Conservation (phyloP, 805 yeast species). For the Saturnispora serradocipensis region DNA sequence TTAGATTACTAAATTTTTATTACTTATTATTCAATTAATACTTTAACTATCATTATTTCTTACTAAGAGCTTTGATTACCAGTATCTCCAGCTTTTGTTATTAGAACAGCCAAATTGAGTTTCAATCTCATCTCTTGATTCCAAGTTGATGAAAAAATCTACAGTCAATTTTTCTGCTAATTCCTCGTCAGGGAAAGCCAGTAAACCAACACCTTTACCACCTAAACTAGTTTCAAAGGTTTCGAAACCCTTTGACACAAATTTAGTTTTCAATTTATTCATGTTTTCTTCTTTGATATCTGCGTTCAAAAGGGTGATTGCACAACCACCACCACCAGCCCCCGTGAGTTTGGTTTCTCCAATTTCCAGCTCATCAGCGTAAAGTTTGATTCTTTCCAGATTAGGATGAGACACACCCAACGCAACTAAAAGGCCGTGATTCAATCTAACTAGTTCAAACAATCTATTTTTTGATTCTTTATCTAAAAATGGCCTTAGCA, state of each 20-base stretch:
- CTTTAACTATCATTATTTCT: background rate
- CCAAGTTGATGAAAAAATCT: conserved; percentile 31
- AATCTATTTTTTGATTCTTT: conserved; percentile 34
- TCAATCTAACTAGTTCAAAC: conserved; percentile 60
- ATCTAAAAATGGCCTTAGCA: conserved; percentile 44
- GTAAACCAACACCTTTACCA: conserved; percentile 76
- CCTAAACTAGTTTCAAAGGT: conserved; percentile 77
- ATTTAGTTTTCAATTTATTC: conserved; percentile 29
- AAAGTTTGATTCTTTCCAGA: conserved; percentile 63
- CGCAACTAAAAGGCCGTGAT: conserved; percentile 80
- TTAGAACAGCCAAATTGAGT: conserved; percentile 34
- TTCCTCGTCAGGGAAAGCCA: conserved; percentile 17
- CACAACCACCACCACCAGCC: conserved; percentile 99
- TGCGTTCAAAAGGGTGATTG: conserved; percentile 68
- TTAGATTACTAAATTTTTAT: background rate
- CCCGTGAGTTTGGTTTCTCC: conserved; percentile 95
- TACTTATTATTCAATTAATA: background rate
- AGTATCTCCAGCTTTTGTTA: conserved; percentile 46
- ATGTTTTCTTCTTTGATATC: conserved; percentile 27
- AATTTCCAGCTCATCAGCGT: conserved; percentile 52
- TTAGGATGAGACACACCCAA: conserved; percentile 90
- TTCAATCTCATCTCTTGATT: conserved; percentile 41
- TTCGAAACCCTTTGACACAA: conserved; percentile 48
- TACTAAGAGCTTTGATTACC: conserved; percentile 31
- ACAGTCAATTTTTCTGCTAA: conserved; percentile 17